A percentile compares a stretch with the other conserved stretches of the same genome.
phyloP scores from a whole-genome alignment of 495 filamentous ascomycete genomes.

The Rhypophila decipiens region DNA sequence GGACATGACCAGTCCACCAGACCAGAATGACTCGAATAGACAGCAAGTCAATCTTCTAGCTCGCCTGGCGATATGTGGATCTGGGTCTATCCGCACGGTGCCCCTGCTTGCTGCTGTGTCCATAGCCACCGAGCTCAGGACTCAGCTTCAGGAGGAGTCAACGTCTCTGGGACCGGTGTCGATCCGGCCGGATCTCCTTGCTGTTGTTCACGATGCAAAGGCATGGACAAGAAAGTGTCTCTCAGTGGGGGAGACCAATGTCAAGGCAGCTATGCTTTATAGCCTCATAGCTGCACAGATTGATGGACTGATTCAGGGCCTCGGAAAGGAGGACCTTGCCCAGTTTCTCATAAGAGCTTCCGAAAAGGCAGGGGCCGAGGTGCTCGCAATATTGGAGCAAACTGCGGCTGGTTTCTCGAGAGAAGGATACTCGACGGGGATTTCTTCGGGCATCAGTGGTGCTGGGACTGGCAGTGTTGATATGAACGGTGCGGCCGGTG shows the following conservation, averaged over 20 bases:
- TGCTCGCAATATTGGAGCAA: conserved; percentile 39
- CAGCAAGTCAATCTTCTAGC: conserved; percentile 24
- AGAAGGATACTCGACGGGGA: too few species aligned
- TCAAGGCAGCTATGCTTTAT: conserved; percentile 48
- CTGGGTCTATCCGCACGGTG: conserved; percentile 34
- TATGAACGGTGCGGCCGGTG: too few species aligned
- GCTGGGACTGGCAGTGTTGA: too few species aligned
- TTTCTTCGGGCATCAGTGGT: too few species aligned
- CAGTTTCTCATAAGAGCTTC: conserved; percentile 28
- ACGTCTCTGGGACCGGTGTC: conserved; percentile 28
- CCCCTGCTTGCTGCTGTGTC: conserved; percentile 35
- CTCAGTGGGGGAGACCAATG: conserved; percentile 48
- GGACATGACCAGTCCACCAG: too few species aligned
- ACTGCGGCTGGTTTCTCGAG: conserved; percentile 13
- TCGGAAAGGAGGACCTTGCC: conserved; percentile 25
- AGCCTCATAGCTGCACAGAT: conserved; percentile 37
- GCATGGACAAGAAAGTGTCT: conserved; percentile 37
- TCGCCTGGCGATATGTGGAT: conserved; percentile 30
- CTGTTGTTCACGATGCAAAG: conserved; percentile 39
- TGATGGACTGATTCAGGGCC: conserved; percentile 32
- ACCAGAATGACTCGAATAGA: background rate
- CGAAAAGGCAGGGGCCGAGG: conserved; percentile 25
- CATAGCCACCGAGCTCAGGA: conserved; percentile 41
- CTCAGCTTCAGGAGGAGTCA: conserved; percentile 46
- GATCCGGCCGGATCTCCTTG: conserved; percentile 42